Conservation (phyloP, 768 basidiomycete genomes). For the Zangia roseola region DNA sequence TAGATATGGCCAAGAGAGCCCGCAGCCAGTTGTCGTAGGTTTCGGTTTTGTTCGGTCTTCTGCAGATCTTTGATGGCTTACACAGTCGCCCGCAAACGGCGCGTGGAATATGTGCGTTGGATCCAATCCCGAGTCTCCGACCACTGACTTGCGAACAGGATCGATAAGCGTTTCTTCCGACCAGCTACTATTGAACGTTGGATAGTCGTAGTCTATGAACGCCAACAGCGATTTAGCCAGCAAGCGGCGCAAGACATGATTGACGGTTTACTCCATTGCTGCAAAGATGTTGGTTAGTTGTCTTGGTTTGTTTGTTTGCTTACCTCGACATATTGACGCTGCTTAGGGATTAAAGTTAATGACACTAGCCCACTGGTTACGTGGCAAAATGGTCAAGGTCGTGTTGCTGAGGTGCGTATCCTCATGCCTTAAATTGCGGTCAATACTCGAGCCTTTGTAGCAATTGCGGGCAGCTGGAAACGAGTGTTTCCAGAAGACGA, state of each 20-base stretch:
- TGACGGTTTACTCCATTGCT: constrained; percentile 46
- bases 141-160: constrained; percentile 39
- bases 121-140: background rate
- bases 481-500: constrained; percentile 41
- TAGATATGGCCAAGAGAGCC: constrained; percentile 59
- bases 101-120: constrained; percentile 72
- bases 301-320: background rate
- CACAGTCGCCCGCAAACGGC: constrained; percentile 60
- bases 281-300: constrained; percentile 58
- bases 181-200: constrained; percentile 55
- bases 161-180: constrained; percentile 68
- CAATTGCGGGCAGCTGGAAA: constrained; percentile 53
- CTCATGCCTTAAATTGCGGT: background rate
- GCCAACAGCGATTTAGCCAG: constrained; percentile 52
- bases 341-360: constrained; percentile 56
- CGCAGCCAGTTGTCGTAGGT: constrained; percentile 56
- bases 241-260: constrained; percentile 54
- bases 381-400: constrained; percentile 59
- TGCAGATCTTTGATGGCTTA: background rate
- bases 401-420: constrained; percentile 43
- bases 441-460: constrained; percentile 19
- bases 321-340: background rate
- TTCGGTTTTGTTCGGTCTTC: background rate
- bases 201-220: constrained; percentile 68
- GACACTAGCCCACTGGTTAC: constrained; percentile 44